phyloP scores from a whole-genome alignment of 164 flowering plant genomes.

The Piper betle region DNA sequence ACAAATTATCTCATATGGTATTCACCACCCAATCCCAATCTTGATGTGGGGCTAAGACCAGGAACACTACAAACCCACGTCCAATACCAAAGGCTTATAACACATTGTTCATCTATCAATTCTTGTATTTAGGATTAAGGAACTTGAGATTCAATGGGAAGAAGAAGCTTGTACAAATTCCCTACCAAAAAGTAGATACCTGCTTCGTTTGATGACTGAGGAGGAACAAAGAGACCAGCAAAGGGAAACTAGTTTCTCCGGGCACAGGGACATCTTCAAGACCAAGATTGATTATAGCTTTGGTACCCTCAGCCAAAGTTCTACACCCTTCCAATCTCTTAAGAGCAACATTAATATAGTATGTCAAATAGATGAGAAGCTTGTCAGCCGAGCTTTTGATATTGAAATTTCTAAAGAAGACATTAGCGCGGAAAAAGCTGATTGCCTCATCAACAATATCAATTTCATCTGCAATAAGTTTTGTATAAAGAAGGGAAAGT shows the following conservation, averaged over 20 bases:
- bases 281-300: constrained; percentile 89
- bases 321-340: constrained; percentile 96
- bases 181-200: constrained; percentile 21
- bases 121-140: neutral
- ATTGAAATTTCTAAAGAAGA: constrained; percentile 92
- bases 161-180: neutral
- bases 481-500: neutral
- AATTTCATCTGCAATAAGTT: constrained; percentile 41
- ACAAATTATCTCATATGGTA: too few relatives aligned
- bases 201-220: constrained; percentile 69
- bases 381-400: constrained; percentile 88
- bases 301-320: constrained; percentile 96
- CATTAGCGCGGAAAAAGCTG: constrained; percentile 95
- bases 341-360: constrained; percentile 84
- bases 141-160: neutral
- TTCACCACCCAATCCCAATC: too few relatives aligned
- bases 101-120: neutral
- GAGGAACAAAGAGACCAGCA: constrained; percentile 72
- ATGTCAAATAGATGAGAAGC: constrained; percentile 87
- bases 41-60: too few relatives aligned
- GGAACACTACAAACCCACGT: too few relatives aligned
- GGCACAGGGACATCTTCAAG: constrained; percentile 92
- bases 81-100: neutral
- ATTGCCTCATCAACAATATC: constrained; percentile 98
- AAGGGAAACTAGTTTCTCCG: constrained; percentile 90